Evolutionary conservation across 192 early-diverging fungal species (phyloP), one percentile per base, ranked within the genome.

Genomic region (Gonapodya sp.): DNA sequence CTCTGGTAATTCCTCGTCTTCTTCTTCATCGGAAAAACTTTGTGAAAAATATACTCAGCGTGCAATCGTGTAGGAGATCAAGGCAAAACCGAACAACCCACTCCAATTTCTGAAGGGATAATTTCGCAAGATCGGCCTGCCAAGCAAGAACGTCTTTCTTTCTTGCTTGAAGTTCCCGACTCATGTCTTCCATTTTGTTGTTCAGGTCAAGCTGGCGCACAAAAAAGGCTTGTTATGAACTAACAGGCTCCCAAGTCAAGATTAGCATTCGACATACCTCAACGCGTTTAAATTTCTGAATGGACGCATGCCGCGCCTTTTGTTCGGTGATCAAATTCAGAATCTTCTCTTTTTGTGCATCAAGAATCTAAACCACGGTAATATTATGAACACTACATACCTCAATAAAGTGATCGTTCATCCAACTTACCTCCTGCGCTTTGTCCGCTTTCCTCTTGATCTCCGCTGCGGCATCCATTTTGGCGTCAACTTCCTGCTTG

Each of bases 281-380:
- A 35, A 86, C 84, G 46, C 90, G 88, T 36, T 93, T 90, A 82
- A 94, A 86, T 81, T 89, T 85, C 83, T 92, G 90, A 34, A 92
- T 89, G 31, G 89, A 85, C 33, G 87, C 87, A 34, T 87, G 88
- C 82, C 92, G 92, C 18, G 86, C 85, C 74, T 94, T 93, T 46
- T 93, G 85, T 35, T 93, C 87, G 14, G 86, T 86, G 81, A 94
- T 94, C 75, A 94, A 84, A 64, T 84, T 81, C 34, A 88, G 88
- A 79, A 93, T 86, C 83, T 92, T 90, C 18, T 87, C 89, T 77
- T 91, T 91, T 84, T 91, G 93, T 34, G 89, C 89, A 34, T 94
- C 91, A 81, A 93, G 82, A 35, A 85, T 73, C 89, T 92, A 78
- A n/a, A 36, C 78, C 30, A 78, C 34, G 75, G 34, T 32, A 18